Evolutionary conservation across 768 basidiomycete genomes (phyloP).

Genomic region (Lepiota subincarnata): DNA sequence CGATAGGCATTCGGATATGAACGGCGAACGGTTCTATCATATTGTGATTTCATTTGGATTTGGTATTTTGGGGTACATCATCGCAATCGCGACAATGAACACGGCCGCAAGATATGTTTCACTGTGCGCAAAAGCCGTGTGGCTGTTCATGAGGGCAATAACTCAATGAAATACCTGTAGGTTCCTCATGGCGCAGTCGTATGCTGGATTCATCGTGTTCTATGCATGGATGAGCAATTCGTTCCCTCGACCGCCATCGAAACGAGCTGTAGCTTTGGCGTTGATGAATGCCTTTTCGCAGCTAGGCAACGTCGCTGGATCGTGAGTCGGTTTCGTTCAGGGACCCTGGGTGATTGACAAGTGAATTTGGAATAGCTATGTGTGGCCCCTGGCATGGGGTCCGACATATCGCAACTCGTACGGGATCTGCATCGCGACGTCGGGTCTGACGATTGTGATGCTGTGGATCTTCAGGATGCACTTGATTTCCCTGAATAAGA

Average conservation of each 20-base stretch:
- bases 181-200: conserved; percentile 77
- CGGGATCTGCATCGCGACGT: conserved; percentile 66
- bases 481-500: conserved; percentile 35
- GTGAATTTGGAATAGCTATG: conserved; percentile 38
- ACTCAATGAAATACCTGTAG: conserved; percentile 23
- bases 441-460: conserved; percentile 48
- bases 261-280: conserved; percentile 79
- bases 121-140: conserved; percentile 39
- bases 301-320: conserved; percentile 80
- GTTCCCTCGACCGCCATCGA: conserved; percentile 73
- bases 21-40: conserved; percentile 74
- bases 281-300: conserved; percentile 78
- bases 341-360: conserved; percentile 6
- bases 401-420: conserved; percentile 66
- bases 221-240: conserved; percentile 46
- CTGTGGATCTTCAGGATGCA: conserved; percentile 44
- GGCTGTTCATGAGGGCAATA: neutral
- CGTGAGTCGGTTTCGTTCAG: conserved; percentile 42
- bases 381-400: conserved; percentile 66
- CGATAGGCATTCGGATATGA: conserved; percentile 69
- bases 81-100: conserved; percentile 70
- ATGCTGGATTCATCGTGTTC: conserved; percentile 65
- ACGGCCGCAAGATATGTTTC: conserved; percentile 66
- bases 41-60: conserved; percentile 50
- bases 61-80: conserved; percentile 70